phyloP scores from a whole-genome alignment of 2,329 filamentous ascomycete species.

The Microsporum audouinii region DNA sequence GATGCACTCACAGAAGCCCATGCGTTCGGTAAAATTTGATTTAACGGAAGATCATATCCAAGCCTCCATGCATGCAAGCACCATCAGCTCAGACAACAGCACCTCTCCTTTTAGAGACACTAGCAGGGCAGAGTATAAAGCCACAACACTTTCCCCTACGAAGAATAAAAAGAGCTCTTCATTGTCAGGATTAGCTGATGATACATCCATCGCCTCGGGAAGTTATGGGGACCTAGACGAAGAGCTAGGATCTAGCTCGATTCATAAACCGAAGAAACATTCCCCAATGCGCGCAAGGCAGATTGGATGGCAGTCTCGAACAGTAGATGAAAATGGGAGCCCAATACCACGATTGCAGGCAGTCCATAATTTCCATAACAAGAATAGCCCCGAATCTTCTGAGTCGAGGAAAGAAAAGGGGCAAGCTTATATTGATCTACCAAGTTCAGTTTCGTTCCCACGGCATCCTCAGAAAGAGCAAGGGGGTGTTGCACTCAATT shows the following conservation, averaged over 20 bases:
- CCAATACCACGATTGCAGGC: conserved; percentile 17
- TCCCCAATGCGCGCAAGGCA: neutral
- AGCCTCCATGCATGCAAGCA: neutral
- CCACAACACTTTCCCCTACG: too few relatives aligned
- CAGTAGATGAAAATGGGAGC: conserved; percentile 30
- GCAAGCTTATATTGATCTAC: too few relatives aligned
- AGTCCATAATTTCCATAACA: neutral
- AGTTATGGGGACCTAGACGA: neutral
- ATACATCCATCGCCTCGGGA: neutral
- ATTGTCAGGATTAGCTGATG: neutral
- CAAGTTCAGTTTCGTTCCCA: neutral
- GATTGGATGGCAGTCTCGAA: conserved; percentile 9
- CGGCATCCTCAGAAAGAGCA: neutral
- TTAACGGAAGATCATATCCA: neutral
- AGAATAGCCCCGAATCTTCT: neutral
- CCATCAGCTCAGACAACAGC: neutral
- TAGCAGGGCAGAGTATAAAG: neutral
- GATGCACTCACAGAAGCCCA: neutral
- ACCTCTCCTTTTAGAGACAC: neutral
- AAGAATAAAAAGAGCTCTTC: neutral
- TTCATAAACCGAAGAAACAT: neutral
- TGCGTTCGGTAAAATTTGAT: neutral
- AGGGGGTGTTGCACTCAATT: neutral
- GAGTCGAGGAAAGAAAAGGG: neutral
- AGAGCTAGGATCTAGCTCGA: neutral